Evolutionary conservation across 805 yeast genomes (phyloP).

Genomic region (Lachancea dasiensis): DNA sequence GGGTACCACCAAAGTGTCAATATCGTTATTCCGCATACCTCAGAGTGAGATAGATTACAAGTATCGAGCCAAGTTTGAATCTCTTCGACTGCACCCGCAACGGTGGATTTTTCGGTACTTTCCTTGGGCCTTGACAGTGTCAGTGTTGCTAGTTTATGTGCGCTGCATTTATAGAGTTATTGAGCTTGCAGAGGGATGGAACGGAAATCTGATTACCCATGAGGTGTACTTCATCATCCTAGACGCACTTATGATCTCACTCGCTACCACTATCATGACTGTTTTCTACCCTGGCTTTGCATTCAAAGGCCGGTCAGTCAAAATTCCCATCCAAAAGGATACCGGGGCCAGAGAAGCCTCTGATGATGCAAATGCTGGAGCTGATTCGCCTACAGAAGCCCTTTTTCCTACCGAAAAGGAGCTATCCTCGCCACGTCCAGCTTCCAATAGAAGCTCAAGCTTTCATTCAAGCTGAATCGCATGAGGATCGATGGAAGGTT

Average conservation of each 20-base stretch:
- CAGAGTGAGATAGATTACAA: slow-evolving; percentile 20
- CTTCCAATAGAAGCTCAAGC: too few relatives aligned
- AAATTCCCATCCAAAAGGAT: slow-evolving; percentile 21
- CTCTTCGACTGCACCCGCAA: slow-evolving; percentile 26
- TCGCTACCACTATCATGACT: slow-evolving; percentile 43
- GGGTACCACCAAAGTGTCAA: slow-evolving; percentile 14
- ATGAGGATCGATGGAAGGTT: too few relatives aligned
- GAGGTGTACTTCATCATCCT: slow-evolving; percentile 54
- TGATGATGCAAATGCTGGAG: not conserved
- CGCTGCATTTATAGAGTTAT: slow-evolving; percentile 70
- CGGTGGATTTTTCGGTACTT: slow-evolving; percentile 37
- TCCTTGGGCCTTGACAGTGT: slow-evolving; percentile 40
- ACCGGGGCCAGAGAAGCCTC: slow-evolving; percentile 1
- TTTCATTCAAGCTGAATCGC: too few relatives aligned
- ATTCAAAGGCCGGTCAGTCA: slow-evolving; percentile 32
- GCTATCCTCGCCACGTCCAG: too few relatives aligned
- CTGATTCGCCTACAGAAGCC: not conserved
- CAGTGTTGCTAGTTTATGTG: slow-evolving; percentile 50
- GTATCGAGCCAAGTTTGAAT: slow-evolving; percentile 24
- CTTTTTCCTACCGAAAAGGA: too few relatives aligned
- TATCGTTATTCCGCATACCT: slow-evolving; percentile 14
- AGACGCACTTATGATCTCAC: slow-evolving; percentile 56
- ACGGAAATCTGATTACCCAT: slow-evolving; percentile 54
- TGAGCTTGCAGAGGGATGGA: slow-evolving; percentile 63
- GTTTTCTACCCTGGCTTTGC: slow-evolving; percentile 60